phyloP scores from a whole-genome alignment of 495 filamentous ascomycete species.

The Podospora pseudopauciseta region DNA sequence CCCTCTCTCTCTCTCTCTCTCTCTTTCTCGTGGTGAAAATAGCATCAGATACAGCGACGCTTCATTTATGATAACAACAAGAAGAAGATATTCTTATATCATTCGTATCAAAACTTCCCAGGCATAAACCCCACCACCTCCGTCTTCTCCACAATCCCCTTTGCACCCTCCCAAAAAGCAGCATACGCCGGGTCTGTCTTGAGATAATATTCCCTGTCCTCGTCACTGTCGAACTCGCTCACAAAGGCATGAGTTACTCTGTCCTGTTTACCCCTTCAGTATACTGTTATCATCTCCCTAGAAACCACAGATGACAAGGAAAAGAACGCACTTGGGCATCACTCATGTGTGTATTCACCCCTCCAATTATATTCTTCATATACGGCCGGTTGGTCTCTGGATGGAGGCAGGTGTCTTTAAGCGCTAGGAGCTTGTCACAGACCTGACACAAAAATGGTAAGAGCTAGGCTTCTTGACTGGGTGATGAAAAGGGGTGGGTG shows the following conservation, averaged over 20 bases:
- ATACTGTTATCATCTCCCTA: neutral
- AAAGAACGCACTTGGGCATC: neutral
- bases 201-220: constrained; percentile 55
- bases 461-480: neutral
- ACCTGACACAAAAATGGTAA: constrained; percentile 16
- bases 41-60: neutral
- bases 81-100: too few relatives aligned
- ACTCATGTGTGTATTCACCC: constrained; percentile 48
- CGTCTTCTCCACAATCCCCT: constrained; percentile 34
- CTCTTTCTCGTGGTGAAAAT: neutral
- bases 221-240: constrained; percentile 55
- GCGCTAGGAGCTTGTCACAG: constrained; percentile 29
- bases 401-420: constrained; percentile 46
- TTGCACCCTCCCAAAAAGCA: constrained; percentile 40
- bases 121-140: constrained; percentile 45
- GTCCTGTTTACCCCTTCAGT: constrained; percentile 33
- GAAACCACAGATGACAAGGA: neutral
- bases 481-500: too few relatives aligned
- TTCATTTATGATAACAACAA: too few relatives aligned
- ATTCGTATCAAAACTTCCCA: constrained; percentile 32
- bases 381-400: constrained; percentile 53
- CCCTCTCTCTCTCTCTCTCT: too few relatives aligned
- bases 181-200: constrained; percentile 52
- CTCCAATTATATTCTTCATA: constrained; percentile 54
- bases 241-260: constrained; percentile 60